Base-by-base conservation (phyloP, 176 grass and related monocot species). In the Zizania latifolia region DNA sequence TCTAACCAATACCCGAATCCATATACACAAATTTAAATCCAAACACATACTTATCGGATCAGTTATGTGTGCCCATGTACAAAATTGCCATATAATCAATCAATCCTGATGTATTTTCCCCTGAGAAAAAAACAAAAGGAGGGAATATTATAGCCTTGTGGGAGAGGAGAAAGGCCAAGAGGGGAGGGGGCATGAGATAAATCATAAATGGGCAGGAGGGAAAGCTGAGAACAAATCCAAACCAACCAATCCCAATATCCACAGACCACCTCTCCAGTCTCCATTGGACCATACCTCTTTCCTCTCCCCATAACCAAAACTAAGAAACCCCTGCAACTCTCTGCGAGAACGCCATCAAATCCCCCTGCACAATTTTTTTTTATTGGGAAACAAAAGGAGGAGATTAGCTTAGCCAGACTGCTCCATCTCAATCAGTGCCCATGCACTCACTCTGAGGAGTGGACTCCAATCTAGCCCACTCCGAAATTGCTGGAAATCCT, bases 141-240 rank as follows among this genome's bases (percentile, higher is more conserved):
- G 4, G 35, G 78, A 86, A 86, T 82, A 86, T 86, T 82, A 77
- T n/a, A n/a, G n/a, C n/a, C n/a, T n/a, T n/a, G n/a, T 48, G 44
- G 29, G 83, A 58, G 46, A 44, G 45, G 32, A 66, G 60, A 82
- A 54, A 79, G 74, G 46, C 35, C 29, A 58, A 31, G 45, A 23
- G 70, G 27, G 54, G n/a, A 22, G 12, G 53, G 37, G 10, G 28
- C 39, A 63, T 22, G 28, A 61, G 81, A 84, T 88, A 88, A 88
- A 88, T 74, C 75, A 84, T 88, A 88, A 88, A 88, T 74, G 75
- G 81, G 2, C 86, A 30, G 60, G 75, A 75, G 28, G 70, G 63
- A 80, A 83, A 80, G 86, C 34, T 55, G 70, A 74, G 81, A 75
- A 71, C 79, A 79, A 75, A 75, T 80, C 76, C 81, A 70, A 83